phyloP scores from a whole-genome alignment of 495 filamentous ascomycete genomes.

The Hypoxylon crocopeplum region DNA sequence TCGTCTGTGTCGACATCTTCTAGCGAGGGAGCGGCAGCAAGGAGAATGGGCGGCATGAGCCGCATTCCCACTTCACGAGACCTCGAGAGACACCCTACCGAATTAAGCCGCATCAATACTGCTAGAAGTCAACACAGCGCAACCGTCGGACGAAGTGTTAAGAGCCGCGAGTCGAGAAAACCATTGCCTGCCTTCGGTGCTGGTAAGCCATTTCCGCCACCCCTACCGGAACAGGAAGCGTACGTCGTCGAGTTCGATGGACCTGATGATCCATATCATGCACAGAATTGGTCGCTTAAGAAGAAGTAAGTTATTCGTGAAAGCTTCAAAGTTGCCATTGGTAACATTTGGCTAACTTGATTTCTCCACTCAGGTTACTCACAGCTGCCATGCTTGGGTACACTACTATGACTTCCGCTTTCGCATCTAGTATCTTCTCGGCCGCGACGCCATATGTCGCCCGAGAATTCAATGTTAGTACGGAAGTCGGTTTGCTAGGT shows the following conservation, averaged over 20 bases:
- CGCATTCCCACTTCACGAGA: slow-evolving; percentile 68
- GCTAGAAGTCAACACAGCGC: slow-evolving; percentile 74
- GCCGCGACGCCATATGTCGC: slow-evolving; percentile 63
- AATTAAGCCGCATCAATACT: slow-evolving; percentile 78
- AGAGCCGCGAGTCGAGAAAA: slow-evolving; percentile 57
- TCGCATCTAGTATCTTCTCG: slow-evolving; percentile 74
- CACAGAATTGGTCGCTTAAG: slow-evolving; percentile 79
- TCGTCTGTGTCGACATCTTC: slow-evolving; percentile 58
- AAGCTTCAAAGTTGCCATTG: neutral
- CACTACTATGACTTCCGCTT: slow-evolving; percentile 77
- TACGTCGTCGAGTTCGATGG: slow-evolving; percentile 91
- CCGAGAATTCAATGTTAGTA: slow-evolving; percentile 59
- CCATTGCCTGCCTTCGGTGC: slow-evolving; percentile 69
- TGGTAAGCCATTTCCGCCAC: slow-evolving; percentile 80
- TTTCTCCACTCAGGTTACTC: slow-evolving; percentile 53
- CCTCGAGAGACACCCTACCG: slow-evolving; percentile 77
- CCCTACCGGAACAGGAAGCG: slow-evolving; percentile 73
- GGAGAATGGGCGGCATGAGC: slow-evolving; percentile 51
- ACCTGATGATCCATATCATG: slow-evolving; percentile 77
- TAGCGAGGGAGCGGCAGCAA: slow-evolving; percentile 31
- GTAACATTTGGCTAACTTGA: slow-evolving; percentile 29
- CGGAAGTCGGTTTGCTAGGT: slow-evolving; percentile 69
- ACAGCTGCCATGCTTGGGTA: slow-evolving; percentile 78
- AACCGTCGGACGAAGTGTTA: slow-evolving; percentile 71
- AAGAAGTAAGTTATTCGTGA: slow-evolving; percentile 67